Conservation (phyloP, 495 filamentous ascomycete species). For the Jackrogersella multiformis region DNA sequence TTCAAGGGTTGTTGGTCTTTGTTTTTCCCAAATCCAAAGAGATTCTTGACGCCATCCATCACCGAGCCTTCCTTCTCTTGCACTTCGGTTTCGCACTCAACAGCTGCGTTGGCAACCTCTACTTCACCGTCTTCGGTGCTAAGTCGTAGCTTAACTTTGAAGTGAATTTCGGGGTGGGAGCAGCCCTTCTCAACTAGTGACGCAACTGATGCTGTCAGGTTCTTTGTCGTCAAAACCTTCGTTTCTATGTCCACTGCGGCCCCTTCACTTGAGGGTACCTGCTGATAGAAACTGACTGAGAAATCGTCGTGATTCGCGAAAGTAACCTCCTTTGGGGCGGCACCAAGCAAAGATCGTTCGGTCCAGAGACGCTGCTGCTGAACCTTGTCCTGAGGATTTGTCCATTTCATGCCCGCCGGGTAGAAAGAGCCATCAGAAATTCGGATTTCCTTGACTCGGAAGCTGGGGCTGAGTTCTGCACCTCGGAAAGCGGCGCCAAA, state of each 20-base stretch:
- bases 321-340: constrained; percentile 81
- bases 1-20: constrained; percentile 83
- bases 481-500: constrained; percentile 97
- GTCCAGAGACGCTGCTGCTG: constrained; percentile 78
- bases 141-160: constrained; percentile 80
- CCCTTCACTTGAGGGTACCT: constrained; percentile 57
- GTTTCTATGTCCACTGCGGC: constrained; percentile 58
- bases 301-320: constrained; percentile 89
- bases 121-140: constrained; percentile 81
- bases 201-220: constrained; percentile 82
- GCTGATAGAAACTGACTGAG: constrained; percentile 80
- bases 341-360: constrained; percentile 76
- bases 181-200: constrained; percentile 81
- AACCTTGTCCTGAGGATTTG: constrained; percentile 67
- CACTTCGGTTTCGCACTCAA: constrained; percentile 82
- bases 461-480: constrained; percentile 88
- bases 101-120: constrained; percentile 74
- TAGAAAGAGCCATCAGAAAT: constrained; percentile 77
- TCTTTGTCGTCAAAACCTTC: constrained; percentile 71
- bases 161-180: constrained; percentile 75
- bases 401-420: constrained; percentile 77
- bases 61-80: constrained; percentile 79
- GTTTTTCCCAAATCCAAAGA: constrained; percentile 88
- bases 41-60: constrained; percentile 90
- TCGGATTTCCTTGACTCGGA: constrained; percentile 96